Percentiles rank a stretch among this genome's conserved stretches.
Evolutionary conservation across 441 rosid genomes (phyloP).

Genomic region (Populus trichocarpa): DNA sequence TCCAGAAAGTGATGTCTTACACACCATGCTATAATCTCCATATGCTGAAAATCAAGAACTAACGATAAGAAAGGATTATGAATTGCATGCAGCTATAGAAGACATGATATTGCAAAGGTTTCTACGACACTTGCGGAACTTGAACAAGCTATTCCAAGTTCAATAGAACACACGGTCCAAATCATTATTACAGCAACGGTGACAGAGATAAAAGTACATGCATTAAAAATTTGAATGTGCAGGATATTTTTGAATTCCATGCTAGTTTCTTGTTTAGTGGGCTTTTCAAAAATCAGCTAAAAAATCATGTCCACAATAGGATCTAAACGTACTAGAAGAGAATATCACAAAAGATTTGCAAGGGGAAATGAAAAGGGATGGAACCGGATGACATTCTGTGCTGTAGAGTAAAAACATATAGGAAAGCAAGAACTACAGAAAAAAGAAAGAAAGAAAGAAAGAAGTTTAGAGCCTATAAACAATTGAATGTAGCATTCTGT

Average conservation of each 20-base stretch:
- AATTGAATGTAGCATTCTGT: background rate
- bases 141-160: background rate
- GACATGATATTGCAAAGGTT: background rate
- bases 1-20: constrained; percentile 68
- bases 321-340: background rate
- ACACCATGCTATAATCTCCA: constrained; percentile 83
- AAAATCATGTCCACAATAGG: background rate
- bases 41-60: constrained; percentile 54
- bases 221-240: background rate
- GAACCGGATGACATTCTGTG: background rate
- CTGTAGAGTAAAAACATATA: no score
- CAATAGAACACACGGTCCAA: background rate
- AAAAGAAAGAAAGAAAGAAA: background rate
- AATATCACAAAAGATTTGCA: background rate
- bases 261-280: background rate
- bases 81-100: constrained; percentile 1
- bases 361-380: background rate
- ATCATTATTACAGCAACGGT: background rate
- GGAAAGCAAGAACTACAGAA: background rate
- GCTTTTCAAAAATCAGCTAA: background rate
- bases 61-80: constrained; percentile 8
- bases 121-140: background rate
- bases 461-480: background rate
- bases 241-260: background rate
- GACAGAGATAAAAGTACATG: background rate